phyloP scores from a whole-genome alignment of 192 early-diverging fungal genomes.

The Backusella psychrophila region DNA sequence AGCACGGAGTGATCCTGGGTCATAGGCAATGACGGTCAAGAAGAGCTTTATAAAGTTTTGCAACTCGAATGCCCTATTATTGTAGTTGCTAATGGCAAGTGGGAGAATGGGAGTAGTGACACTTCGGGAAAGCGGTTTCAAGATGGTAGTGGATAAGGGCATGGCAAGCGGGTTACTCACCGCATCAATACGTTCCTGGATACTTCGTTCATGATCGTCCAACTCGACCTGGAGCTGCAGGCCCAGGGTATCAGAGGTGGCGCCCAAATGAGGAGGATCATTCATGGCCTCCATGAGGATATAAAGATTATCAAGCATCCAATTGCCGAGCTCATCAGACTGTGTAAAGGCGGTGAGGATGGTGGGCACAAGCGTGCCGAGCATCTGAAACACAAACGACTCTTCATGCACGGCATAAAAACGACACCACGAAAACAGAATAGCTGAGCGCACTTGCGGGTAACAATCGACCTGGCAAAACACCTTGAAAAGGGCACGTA shows the following conservation, averaged over 20 bases:
- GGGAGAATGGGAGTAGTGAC: slow-evolving; percentile 21
- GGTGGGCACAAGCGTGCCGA: slow-evolving; percentile 49
- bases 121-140: slow-evolving; percentile 30
- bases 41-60: slow-evolving; percentile 56
- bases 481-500: slow-evolving; percentile 53
- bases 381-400: slow-evolving; percentile 55
- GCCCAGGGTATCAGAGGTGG: slow-evolving; percentile 30
- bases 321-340: slow-evolving; percentile 32
- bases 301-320: slow-evolving; percentile 44
- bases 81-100: slow-evolving; percentile 11
- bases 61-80: slow-evolving; percentile 39
- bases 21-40: slow-evolving; percentile 56
- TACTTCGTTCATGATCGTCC: slow-evolving; percentile 32
- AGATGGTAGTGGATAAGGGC: slow-evolving; percentile 26
- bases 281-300: slow-evolving; percentile 47
- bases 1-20: slow-evolving; percentile 50
- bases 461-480: slow-evolving; percentile 46
- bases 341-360: slow-evolving; percentile 41
- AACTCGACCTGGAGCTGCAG: slow-evolving; percentile 35
- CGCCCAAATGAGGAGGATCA: slow-evolving; percentile 28
- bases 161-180: slow-evolving; percentile 25
- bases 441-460: slow-evolving; percentile 38
- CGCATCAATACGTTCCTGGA: slow-evolving; percentile 30
- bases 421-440: slow-evolving; percentile 46
- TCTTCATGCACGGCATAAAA: slow-evolving; percentile 57